Evolutionary conservation across 768 basidiomycete genomes (phyloP), one percentile per base, ranked within the genome.

Genomic region (Podaxis sp.): DNA sequence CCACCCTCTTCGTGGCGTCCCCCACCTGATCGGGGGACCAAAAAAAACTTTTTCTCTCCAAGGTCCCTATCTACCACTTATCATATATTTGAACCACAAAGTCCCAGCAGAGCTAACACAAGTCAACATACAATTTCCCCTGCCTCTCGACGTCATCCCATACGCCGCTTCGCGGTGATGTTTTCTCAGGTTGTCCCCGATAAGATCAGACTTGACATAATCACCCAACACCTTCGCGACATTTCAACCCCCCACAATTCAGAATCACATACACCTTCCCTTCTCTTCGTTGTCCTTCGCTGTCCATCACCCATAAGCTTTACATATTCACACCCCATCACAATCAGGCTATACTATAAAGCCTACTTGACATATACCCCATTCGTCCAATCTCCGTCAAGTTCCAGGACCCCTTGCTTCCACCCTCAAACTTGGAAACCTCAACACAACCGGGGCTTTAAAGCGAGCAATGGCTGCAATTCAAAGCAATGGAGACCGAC

Each of bases 181-280:
- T 8, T 53, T 53, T 53, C 52, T 38, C 54, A 55, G 33, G 19
- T n/a, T 24, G 19, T 11, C 22, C 38, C 54, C 54, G 54, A 53
- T 33, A 53, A 56, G 54, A 56, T 36, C 52, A 28, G 39, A 5
- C 38, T 40, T 56, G 54, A 56, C 38, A 56, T 40, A 56, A 56
- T 22, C 33, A 13, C 33, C 52, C 22, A 17, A 17, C 6, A 17
- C 6, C 26, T 52, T 33, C 52, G 15, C 26, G 30, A 33, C 52
- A 52, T 52, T 33, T 17, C 24, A 26, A 17, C 7, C n/a, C 52
- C 36, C 52, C 36, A 36, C 30, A 54, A 54, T 8, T 22, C 28
- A 53, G 28, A 11, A 53, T 33, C 28, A 53, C 52, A 53, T 33
- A 33, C 24, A 36, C 52, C 52, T 9, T 30, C 28, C 28, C 28